Conservation (phyloP, 73 alveolate genomes). For the Uronychia setigera region DNA sequence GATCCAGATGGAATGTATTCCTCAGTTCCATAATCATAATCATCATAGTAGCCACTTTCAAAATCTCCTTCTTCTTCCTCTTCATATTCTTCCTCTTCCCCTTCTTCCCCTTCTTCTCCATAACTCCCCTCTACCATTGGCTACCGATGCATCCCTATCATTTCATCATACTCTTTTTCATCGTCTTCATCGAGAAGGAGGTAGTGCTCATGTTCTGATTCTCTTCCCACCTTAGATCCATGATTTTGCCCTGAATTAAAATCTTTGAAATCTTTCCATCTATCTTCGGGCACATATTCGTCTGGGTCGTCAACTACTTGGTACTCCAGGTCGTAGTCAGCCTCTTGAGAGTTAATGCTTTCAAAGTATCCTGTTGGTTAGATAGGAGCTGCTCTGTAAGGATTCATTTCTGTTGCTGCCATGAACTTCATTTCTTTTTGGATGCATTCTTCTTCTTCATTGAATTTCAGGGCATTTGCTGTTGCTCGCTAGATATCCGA, state of each 20-base stretch:
- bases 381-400: not conserved
- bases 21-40: not conserved
- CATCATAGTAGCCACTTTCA: not conserved
- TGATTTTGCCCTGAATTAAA: no score
- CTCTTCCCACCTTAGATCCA: not conserved
- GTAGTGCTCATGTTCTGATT: not conserved
- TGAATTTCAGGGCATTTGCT: not conserved
- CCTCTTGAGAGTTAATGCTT: not conserved
- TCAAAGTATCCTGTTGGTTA: not conserved
- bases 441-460: not conserved
- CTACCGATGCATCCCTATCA: not conserved
- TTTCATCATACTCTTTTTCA: not conserved
- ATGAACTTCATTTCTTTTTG: not conserved
- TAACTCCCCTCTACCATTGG: not conserved
- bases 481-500: not conserved
- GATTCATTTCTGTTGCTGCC: not conserved
- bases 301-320: constrained; percentile 1
- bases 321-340: no score
- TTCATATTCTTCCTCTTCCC: not conserved
- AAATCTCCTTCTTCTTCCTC: not conserved
- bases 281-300: not conserved
- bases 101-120: not conserved
- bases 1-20: no score
- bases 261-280: not conserved
- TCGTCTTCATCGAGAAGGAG: not conserved